Base-by-base conservation (phyloP, 305 asterid species). In the Rubia peregrina region DNA sequence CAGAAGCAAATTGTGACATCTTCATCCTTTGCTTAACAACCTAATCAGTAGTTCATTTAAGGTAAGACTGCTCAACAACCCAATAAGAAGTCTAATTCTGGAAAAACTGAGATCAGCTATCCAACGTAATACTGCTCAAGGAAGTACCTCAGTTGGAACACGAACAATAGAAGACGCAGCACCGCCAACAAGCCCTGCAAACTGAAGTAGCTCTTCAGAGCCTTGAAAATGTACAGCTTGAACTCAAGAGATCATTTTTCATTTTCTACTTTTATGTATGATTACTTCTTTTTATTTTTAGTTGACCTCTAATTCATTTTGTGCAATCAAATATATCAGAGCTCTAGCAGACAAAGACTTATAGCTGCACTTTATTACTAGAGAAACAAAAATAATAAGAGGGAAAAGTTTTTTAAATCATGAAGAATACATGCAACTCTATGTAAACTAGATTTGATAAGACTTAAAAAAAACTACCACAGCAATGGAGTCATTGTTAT, bases 1-100 rank as follows among this genome's bases (percentile, higher is more conserved):
- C 90, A 66, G 96, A 87, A 61, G 86, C 77, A 88, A 91, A 91
- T 78, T 91, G 95, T 61, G 90, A 85, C 24, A 92, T 91, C 80
- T 91, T 96, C 93, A 91, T 85, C 74, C 97, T 83, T 77, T 89
- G 97, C 83, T 88, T 88, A 67, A 88, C 83, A 73, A 88, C 95
- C 91, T 88, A 81, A 14, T 84, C 78, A 16, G 51, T 24, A 49
- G 51, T 69, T 48, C 73, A 48, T 38, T 67, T 53, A 73, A 38
- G 74, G 68, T 36, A 12, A 78, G 73, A 44, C 46, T 87, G 96
- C 83, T 88, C 83, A 69, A 88, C 82, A 71, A 88, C 91, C 88
- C 86, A 81, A 14, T 86, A 80, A 16, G 57, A 24, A 60, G 44
- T 69, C 33, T 73, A 49, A 24, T 67, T 53, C 60, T 36, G 72